These are phyloP conservation scores for Cutaneotrichosporon sp. DNA, from an alignment of 1,284 basidiomycete species.

Conservation along the genomic window DNA sequence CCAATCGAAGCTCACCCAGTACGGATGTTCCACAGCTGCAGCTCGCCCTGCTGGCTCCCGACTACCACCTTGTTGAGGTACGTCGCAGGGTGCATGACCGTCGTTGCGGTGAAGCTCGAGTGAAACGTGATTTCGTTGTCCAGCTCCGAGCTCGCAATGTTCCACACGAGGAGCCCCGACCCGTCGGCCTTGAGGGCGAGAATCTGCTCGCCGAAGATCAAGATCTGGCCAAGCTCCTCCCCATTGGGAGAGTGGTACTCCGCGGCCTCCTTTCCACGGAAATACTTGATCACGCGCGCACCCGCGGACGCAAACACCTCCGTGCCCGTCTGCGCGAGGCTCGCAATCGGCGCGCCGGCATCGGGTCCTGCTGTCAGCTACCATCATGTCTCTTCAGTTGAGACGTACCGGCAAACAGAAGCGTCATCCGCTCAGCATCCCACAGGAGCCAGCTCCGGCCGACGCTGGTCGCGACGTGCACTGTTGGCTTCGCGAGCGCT, in stretches of 20 bases:
- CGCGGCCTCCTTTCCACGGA: conserved; percentile 73
- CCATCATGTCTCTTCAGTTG: no score
- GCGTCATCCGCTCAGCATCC: conserved; percentile 89
- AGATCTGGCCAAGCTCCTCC: conserved; percentile 56
- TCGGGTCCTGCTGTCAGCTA: conserved; percentile 67
- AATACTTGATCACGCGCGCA: conserved; percentile 69
- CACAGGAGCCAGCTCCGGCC: conserved; percentile 93
- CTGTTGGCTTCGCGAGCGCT: conserved; percentile 72
- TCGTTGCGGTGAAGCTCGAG: conserved; percentile 70
- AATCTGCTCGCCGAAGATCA: conserved; percentile 76
- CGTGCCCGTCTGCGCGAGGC: conserved; percentile 78
- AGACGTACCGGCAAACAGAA: conserved; percentile 85
- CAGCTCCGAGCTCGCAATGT: conserved; percentile 55
- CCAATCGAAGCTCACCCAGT: conserved; percentile 62
- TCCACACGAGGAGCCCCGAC: conserved; percentile 76
- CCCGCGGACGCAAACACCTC: conserved; percentile 80
- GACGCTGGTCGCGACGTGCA: conserved; percentile 83
- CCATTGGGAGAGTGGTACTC: conserved; percentile 35
- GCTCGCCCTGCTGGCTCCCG: conserved; percentile 72
- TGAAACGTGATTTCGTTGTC: conserved; percentile 61
- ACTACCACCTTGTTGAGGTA: conserved; percentile 96
- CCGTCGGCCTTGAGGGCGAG: conserved; percentile 79
- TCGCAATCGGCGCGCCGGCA: conserved; percentile 68
- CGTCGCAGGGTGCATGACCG: conserved; percentile 87
- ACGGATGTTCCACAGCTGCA: conserved; percentile 94